Percentiles rank a stretch among this genome's conserved stretches.
Conservation (phyloP, 169 alveolate genomes). For the Neospora caninum region DNA sequence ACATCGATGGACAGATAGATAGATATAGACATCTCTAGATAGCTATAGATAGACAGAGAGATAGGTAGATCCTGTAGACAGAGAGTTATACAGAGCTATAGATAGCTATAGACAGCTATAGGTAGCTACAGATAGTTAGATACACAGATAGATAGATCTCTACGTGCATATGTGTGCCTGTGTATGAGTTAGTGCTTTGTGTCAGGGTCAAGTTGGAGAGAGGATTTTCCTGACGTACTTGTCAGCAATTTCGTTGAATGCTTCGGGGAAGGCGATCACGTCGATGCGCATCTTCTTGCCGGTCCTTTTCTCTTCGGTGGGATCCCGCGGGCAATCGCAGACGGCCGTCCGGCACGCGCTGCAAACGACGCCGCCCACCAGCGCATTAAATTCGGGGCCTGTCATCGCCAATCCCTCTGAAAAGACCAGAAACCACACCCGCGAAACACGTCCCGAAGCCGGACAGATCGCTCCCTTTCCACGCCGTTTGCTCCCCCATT, state of each 20-base stretch:
- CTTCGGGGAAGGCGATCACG: conserved; percentile 79
- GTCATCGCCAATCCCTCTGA: conserved; percentile 65
- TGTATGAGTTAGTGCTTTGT: no score
- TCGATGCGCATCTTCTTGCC: conserved; percentile 76
- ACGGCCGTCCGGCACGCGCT: conserved; percentile 58
- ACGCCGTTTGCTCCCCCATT: neutral
- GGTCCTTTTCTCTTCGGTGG: conserved; percentile 58
- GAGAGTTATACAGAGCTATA: no score
- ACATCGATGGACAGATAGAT: neutral
- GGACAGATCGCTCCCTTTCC: neutral
- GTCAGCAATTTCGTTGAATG: conserved; percentile 70
- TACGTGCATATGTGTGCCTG: no score
- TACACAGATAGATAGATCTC: no score
- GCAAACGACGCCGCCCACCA: conserved; percentile 55
- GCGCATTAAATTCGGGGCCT: conserved; percentile 60
- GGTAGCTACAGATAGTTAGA: no score
- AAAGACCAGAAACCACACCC: neutral
- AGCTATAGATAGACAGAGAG: neutral
- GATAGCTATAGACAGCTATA: no score
- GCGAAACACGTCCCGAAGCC: neutral
- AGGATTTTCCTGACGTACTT: neutral
- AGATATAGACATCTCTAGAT: no score
- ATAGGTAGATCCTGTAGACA: neutral
- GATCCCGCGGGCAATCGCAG: conserved; percentile 43
- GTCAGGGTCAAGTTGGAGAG: no score